Conservation (phyloP, 139 green algal genomes). For the Haematococcus sp. region DNA sequence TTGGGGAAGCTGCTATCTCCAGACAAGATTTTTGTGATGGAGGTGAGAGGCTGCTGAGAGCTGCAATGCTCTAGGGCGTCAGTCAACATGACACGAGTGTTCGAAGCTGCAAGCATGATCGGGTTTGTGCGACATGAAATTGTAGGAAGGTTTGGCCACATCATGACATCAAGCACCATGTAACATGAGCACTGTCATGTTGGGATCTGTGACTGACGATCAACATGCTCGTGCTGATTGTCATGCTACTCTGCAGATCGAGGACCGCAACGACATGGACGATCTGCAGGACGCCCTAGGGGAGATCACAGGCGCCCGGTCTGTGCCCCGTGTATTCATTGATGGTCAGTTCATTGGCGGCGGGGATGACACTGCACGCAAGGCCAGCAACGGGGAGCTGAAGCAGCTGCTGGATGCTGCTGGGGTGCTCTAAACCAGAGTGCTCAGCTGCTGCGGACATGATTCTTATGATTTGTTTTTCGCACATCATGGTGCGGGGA, state of each 20-base stretch:
- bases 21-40: conserved; percentile 31
- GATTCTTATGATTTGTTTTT: no score
- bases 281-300: conserved; percentile 49
- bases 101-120: no score
- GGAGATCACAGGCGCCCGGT: conserved; percentile 47
- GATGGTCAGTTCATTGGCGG: conserved; percentile 61
- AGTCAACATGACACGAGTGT: no score
- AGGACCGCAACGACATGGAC: conserved; percentile 22
- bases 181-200: no score
- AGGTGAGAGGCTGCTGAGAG: conserved; percentile 32
- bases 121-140: no score
- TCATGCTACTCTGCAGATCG: conserved; percentile 23
- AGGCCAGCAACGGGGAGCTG: conserved; percentile 29
- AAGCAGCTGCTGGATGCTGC: conserved; percentile 44
- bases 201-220: background rate
- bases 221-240: background rate
- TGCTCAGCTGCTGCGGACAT: background rate
- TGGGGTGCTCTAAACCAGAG: conserved; percentile 13
- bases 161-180: no score
- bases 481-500: no score
- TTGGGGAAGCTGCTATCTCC: conserved; percentile 32
- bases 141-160: no score
- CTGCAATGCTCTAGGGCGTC: background rate
- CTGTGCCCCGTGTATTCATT: conserved; percentile 66
- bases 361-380: conserved; percentile 44